phyloP scores from a whole-genome alignment of 768 basidiomycete species.

The Trametes elegans region DNA sequence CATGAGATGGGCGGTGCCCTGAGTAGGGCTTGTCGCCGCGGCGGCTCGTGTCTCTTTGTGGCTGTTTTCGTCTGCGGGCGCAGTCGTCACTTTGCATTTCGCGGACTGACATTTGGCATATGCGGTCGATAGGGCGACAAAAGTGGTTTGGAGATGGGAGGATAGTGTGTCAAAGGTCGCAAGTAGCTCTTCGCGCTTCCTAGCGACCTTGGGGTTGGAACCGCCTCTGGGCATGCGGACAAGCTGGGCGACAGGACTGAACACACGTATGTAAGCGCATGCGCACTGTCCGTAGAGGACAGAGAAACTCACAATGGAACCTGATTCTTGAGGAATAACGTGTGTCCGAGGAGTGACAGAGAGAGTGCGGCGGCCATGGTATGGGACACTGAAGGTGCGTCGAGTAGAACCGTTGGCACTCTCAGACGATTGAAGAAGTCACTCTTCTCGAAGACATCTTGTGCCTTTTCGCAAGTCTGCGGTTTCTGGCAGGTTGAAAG shows the following conservation, averaged over 20 bases:
- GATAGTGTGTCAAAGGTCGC: slow-evolving; percentile 66
- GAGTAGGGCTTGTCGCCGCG: not conserved
- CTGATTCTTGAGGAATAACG: slow-evolving; percentile 76
- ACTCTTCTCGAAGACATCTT: not conserved
- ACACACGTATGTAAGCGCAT: not conserved
- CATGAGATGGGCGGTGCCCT: slow-evolving; percentile 49
- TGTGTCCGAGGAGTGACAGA: slow-evolving; percentile 60
- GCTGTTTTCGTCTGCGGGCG: not conserved
- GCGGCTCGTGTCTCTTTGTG: not conserved
- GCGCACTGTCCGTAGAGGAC: not conserved
- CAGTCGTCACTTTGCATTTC: not conserved
- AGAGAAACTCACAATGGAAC: slow-evolving; percentile 73
- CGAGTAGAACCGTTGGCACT: slow-evolving; percentile 45
- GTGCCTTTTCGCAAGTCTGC: not conserved
- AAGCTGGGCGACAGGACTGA: slow-evolving; percentile 66
- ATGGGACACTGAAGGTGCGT: slow-evolving; percentile 51
- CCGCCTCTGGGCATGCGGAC: slow-evolving; percentile 49
- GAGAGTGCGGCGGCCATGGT: slow-evolving; percentile 64
- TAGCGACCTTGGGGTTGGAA: slow-evolving; percentile 50
- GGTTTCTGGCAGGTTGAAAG: not conserved
- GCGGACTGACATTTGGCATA: slow-evolving; percentile 38
- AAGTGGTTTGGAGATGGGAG: slow-evolving; percentile 74
- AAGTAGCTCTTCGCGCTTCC: slow-evolving; percentile 60
- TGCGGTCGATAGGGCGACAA: slow-evolving; percentile 68
- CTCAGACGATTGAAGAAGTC: slow-evolving; percentile 11